These are phyloP conservation scores for Thoreauomyces humboldtii DNA, from an alignment of 192 early-diverging fungal genomes.

Conservation along the genomic window DNA sequence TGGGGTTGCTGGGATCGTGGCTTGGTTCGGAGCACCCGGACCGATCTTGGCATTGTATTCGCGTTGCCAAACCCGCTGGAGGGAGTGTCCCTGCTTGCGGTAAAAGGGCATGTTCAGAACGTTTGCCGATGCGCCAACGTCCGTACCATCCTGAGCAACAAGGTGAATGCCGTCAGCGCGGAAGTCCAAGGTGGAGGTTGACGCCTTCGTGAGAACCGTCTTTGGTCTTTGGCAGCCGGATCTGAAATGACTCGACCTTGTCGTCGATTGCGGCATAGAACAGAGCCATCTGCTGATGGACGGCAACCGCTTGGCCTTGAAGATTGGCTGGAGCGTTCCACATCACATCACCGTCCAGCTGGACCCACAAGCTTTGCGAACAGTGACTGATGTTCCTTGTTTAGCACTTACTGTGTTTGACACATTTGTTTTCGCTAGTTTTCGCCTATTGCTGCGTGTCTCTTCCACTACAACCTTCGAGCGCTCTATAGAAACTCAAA, in stretches of 20 bases:
- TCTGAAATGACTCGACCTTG: background rate
- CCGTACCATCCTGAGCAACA: background rate
- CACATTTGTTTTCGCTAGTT: too few species aligned
- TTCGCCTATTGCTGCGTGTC: too few species aligned
- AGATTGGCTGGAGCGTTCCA: background rate
- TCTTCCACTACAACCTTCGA: too few species aligned
- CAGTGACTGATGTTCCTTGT: too few species aligned
- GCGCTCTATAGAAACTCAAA: too few species aligned
- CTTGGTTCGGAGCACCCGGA: too few species aligned
- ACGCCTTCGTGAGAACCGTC: background rate
- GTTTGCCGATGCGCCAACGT: background rate
- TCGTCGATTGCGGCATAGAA: background rate
- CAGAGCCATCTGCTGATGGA: background rate
- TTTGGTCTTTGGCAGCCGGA: background rate
- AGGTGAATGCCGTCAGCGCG: conserved; percentile 1
- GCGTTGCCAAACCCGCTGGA: conserved; percentile 12
- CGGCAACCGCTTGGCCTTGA: background rate
- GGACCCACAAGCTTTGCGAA: too few species aligned
- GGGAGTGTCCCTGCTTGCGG: background rate
- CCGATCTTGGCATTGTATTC: too few species aligned
- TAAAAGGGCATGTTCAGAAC: conserved; percentile 11
- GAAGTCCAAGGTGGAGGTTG: background rate
- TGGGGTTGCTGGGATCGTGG: background rate
- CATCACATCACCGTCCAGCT: too few species aligned
- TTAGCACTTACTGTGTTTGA: too few species aligned